Evolutionary conservation across 306 rosid species (phyloP).

Genomic region (Arachis hypogaea): DNA sequence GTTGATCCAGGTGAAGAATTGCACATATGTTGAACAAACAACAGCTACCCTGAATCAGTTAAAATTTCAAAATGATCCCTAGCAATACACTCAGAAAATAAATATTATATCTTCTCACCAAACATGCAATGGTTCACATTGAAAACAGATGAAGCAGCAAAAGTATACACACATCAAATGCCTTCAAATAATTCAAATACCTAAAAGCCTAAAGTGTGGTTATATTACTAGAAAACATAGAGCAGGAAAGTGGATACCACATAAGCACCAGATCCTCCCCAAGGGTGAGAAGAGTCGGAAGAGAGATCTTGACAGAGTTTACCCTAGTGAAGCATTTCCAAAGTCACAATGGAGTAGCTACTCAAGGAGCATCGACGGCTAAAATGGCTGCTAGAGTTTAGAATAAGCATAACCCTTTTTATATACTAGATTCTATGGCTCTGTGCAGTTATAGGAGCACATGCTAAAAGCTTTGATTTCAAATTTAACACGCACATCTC

Average conservation of each 20-base stretch:
- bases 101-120: constrained; percentile 20
- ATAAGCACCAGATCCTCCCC: constrained; percentile 35
- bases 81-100: constrained; percentile 18
- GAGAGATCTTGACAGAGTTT: constrained; percentile 38
- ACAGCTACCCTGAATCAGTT: constrained; percentile 13
- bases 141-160: background rate
- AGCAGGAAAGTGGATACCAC: constrained; percentile 29
- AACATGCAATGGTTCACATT: background rate
- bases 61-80: background rate
- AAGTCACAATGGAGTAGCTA: constrained; percentile 19
- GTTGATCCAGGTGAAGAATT: constrained; percentile 14
- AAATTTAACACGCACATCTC: constrained; percentile 16
- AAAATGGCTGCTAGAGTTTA: constrained; percentile 17
- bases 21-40: constrained; percentile 25
- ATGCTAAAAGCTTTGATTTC: constrained; percentile 24
- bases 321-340: constrained; percentile 35
- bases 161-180: constrained; percentile 5
- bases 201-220: constrained; percentile 22
- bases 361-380: constrained; percentile 23
- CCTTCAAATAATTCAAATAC: constrained; percentile 21
- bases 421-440: constrained; percentile 22
- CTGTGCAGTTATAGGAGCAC: constrained; percentile 4
- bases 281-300: constrained; percentile 22
- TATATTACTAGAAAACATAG: background rate
- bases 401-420: constrained; percentile 33